Evolutionary conservation across 2,329 filamentous ascomycete genomes (phyloP).

Genomic region (Calycina herbarum): DNA sequence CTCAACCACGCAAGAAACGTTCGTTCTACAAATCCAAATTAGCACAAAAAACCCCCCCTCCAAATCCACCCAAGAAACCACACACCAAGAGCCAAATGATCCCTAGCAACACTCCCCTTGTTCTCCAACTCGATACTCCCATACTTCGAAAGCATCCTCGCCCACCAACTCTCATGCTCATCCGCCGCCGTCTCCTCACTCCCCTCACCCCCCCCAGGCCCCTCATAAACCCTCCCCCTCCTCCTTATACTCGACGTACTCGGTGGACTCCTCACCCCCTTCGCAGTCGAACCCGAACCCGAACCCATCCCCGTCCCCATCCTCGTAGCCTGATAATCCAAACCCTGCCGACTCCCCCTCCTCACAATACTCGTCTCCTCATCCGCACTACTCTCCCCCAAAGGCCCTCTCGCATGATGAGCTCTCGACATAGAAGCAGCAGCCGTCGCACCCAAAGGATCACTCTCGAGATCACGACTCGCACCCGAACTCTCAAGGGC

Average conservation of each 20-base stretch:
- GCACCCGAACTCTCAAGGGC: conserved; percentile 12
- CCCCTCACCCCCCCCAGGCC: conserved; percentile 5
- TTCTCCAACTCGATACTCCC: conserved; percentile 72
- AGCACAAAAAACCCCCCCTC: conserved; percentile 7
- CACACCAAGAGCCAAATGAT: conserved; percentile 76
- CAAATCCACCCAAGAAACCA: conserved; percentile 4
- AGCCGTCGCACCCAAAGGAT: background rate
- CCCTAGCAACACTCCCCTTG: conserved; percentile 79
- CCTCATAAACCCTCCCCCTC: conserved; percentile 13
- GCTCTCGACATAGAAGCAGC: background rate
- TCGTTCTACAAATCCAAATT: conserved; percentile 55
- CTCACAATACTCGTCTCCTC: conserved; percentile 43
- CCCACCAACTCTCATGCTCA: conserved; percentile 51
- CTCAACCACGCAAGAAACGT: conserved; percentile 85
- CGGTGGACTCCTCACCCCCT: conserved; percentile 5
- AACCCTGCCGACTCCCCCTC: conserved; percentile 21
- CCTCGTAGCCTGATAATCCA: conserved; percentile 31
- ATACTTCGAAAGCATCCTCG: conserved; percentile 48
- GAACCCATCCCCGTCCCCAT: conserved; percentile 8
- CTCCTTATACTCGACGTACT: conserved; percentile 23
- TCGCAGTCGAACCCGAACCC: background rate
- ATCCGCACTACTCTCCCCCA: conserved; percentile 35
- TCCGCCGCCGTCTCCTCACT: conserved; percentile 16
- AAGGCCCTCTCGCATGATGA: background rate
- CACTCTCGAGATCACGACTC: background rate